Percentiles rank a stretch among this genome's conserved stretches.
phyloP scores from a whole-genome alignment of 2,329 filamentous ascomycete genomes.

The Hypoxylon sp. region DNA sequence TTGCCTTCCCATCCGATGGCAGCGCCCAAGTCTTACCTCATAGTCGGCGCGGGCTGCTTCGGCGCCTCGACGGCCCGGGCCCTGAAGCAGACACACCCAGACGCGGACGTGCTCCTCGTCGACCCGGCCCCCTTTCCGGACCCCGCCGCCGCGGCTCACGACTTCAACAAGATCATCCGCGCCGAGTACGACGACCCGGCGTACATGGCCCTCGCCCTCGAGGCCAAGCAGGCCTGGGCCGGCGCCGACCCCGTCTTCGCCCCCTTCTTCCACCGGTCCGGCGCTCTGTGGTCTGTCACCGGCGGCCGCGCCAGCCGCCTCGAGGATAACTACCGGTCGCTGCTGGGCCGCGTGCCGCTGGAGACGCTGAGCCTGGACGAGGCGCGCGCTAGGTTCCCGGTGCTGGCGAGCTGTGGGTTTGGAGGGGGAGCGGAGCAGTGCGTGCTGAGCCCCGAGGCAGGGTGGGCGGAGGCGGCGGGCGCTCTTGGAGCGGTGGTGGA shows the following conservation, averaged over 20 bases:
- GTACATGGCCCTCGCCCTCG: slow-evolving; percentile 71
- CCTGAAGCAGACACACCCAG: slow-evolving; percentile 62
- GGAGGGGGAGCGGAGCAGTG: slow-evolving; percentile 12
- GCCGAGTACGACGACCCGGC: slow-evolving; percentile 73
- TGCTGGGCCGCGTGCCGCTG: slow-evolving; percentile 52
- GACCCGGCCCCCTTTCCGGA: slow-evolving; percentile 66
- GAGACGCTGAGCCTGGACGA: slow-evolving; percentile 60
- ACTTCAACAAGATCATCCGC: slow-evolving; percentile 78
- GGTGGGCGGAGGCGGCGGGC: slow-evolving; percentile 73
- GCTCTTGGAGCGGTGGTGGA: slow-evolving; percentile 66
- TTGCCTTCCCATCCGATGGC: background rate
- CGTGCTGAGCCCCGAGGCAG: slow-evolving; percentile 45
- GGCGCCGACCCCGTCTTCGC: slow-evolving; percentile 64
- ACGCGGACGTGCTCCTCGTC: slow-evolving; percentile 64
- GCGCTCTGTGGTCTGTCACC: slow-evolving; percentile 66
- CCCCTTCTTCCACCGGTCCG: slow-evolving; percentile 68
- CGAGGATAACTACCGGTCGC: slow-evolving; percentile 63
- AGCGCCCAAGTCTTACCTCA: slow-evolving; percentile 57
- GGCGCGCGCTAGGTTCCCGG: slow-evolving; percentile 60
- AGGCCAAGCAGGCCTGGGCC: slow-evolving; percentile 67
- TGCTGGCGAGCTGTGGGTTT: slow-evolving; percentile 7
- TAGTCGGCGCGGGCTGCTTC: slow-evolving; percentile 72
- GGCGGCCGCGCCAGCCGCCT: slow-evolving; percentile 64
- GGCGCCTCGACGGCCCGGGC: slow-evolving; percentile 72
- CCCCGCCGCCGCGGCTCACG: slow-evolving; percentile 71